Percentiles rank a stretch among this genome's conserved stretches.
phyloP scores from a whole-genome alignment of 305 asterid species.

The Petunia hybrid region DNA sequence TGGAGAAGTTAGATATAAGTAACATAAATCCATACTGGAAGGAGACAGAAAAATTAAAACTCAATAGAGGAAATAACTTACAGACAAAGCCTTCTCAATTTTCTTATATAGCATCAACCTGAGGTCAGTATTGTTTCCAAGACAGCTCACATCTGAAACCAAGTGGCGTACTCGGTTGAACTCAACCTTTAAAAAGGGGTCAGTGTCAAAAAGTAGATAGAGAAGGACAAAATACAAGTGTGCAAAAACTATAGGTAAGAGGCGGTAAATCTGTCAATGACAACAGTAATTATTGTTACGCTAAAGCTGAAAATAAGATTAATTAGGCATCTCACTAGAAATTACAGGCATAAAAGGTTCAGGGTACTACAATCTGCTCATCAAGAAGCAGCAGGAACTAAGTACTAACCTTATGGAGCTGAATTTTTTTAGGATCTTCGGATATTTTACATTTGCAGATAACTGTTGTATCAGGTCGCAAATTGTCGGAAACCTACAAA shows the following conservation, averaged over 20 bases:
- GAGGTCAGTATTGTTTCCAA: constrained; percentile 47
- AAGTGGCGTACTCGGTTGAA: constrained; percentile 54
- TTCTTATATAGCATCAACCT: constrained; percentile 57
- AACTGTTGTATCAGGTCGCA: constrained; percentile 46
- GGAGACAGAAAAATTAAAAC: too few relatives aligned
- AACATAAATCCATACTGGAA: too few relatives aligned
- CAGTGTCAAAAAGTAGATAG: neutral
- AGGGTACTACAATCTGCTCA: too few relatives aligned
- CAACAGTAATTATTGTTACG: too few relatives aligned
- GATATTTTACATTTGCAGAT: constrained; percentile 53
- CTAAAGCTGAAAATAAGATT: too few relatives aligned
- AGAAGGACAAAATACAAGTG: neutral
- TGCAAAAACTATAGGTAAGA: neutral
- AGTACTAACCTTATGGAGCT: constrained; percentile 51
- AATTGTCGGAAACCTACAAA: constrained; percentile 48
- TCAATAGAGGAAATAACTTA: constrained; percentile 33
- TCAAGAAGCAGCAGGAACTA: too few relatives aligned
- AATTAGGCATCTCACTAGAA: too few relatives aligned
- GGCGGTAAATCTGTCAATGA: too few relatives aligned
- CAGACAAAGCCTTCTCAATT: constrained; percentile 39
- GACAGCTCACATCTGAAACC: constrained; percentile 57
- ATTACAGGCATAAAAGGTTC: too few relatives aligned
- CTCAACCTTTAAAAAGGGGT: constrained; percentile 39
- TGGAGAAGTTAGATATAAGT: too few relatives aligned
- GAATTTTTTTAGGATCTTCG: constrained; percentile 37